Conservation (phyloP, 2,329 filamentous ascomycete species). For the Venturia aucupariae region DNA sequence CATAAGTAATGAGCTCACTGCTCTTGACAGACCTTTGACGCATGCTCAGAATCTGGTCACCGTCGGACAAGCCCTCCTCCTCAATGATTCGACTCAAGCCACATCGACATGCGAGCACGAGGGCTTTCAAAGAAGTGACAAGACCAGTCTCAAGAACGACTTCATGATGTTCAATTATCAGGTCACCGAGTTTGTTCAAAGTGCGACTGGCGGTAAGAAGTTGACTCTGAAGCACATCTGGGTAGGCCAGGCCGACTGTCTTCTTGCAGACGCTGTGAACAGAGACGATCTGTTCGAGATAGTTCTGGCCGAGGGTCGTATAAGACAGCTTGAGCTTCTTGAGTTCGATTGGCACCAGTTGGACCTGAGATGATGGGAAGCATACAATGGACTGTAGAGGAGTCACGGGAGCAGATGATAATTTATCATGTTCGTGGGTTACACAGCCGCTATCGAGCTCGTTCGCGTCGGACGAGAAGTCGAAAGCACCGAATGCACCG, state of each 20-base stretch:
- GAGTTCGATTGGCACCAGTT: background rate
- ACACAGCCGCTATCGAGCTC: background rate
- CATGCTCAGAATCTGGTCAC: background rate
- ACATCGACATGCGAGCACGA: background rate
- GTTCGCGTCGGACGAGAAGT: background rate
- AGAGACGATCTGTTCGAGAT: background rate
- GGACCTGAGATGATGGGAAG: background rate
- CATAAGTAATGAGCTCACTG: background rate
- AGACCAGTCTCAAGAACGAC: background rate
- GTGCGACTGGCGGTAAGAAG: conserved; percentile 1
- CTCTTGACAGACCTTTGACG: background rate
- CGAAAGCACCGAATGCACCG: background rate
- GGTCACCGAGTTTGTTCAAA: background rate
- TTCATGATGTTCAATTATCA: background rate
- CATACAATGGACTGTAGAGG: background rate
- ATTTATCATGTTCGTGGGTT: background rate
- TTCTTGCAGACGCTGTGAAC: background rate
- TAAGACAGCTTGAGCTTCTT: background rate
- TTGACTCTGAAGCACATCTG: background rate
- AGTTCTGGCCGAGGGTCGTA: background rate
- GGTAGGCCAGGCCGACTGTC: background rate
- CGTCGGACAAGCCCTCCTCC: background rate
- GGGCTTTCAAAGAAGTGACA: background rate
- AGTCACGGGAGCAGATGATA: background rate
- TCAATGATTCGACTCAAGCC: background rate